Evolutionary conservation across 768 basidiomycete species (phyloP).

Genomic region (Vararia minispora): DNA sequence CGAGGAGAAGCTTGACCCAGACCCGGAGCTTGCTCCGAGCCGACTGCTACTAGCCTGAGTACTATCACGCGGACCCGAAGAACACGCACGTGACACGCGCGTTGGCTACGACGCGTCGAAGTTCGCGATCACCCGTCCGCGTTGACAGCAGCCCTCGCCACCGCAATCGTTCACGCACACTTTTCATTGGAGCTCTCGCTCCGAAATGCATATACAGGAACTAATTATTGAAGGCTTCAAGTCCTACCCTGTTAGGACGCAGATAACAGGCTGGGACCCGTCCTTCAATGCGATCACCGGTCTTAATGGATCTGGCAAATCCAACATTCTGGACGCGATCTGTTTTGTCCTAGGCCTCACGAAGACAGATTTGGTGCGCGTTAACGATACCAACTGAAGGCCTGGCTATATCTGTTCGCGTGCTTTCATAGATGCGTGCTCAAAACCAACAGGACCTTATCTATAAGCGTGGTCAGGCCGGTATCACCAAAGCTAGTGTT

Average conservation of each 20-base stretch:
- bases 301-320: constrained; percentile 93
- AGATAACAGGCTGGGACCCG: constrained; percentile 93
- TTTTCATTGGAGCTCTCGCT: no score
- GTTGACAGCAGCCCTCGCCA: no score
- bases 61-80: no score
- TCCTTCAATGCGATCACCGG: constrained; percentile 99
- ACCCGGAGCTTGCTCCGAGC: no score
- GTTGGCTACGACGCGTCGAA: no score
- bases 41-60: no score
- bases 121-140: no score
- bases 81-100: no score
- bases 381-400: neutral
- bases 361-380: constrained; percentile 79
- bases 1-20: no score
- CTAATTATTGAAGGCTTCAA: constrained; percentile 67
- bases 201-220: constrained; percentile 14
- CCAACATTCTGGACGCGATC: constrained; percentile 98
- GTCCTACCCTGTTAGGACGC: constrained; percentile 92
- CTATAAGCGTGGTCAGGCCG: constrained; percentile 98
- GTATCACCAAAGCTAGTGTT: constrained; percentile 92
- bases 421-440: constrained; percentile 64
- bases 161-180: no score
- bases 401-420: neutral
- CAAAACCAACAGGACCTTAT: constrained; percentile 96
- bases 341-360: constrained; percentile 98